Percentiles rank a stretch among this genome's conserved stretches.
Conservation (phyloP, 1,284 basidiomycete genomes). For the Golubevia pallescens region DNA sequence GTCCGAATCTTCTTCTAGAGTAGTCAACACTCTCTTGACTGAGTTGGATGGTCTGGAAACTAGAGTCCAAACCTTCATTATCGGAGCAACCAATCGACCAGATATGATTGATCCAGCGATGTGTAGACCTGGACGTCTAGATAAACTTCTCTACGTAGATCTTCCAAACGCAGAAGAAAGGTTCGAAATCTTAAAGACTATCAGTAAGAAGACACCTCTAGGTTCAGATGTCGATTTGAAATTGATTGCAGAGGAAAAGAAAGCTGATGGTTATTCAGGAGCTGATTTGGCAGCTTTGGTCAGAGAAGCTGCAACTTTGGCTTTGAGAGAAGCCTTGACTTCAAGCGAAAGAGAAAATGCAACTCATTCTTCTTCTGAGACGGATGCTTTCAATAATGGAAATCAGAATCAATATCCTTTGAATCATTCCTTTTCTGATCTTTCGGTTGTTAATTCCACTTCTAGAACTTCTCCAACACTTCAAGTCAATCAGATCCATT, state of each 20-base stretch:
- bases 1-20: slow-evolving; percentile 95
- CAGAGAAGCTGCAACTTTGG: slow-evolving; percentile 55
- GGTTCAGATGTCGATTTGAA: slow-evolving; percentile 28
- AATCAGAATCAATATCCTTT: background rate
- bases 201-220: background rate
- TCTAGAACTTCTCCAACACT: background rate
- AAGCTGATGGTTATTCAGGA: slow-evolving; percentile 53
- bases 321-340: slow-evolving; percentile 27
- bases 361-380: background rate
- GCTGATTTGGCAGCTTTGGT: slow-evolving; percentile 59
- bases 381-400: background rate
- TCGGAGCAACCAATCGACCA: slow-evolving; percentile 96
- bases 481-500: slow-evolving; percentile 32
- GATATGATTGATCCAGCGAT: slow-evolving; percentile 99
- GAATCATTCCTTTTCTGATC: background rate
- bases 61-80: slow-evolving; percentile 81
- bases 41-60: slow-evolving; percentile 93
- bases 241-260: slow-evolving; percentile 29
- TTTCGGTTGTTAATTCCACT: background rate
- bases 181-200: slow-evolving; percentile 74
- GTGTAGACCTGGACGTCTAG: slow-evolving; percentile 92
- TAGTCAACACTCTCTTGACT: slow-evolving; percentile 95
- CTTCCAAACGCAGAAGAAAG: slow-evolving; percentile 80
- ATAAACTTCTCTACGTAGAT: slow-evolving; percentile 96
- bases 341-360: background rate